Base-by-base conservation (phyloP, 2,329 filamentous ascomycete species). In the Atkinsonella hypoxylon region DNA sequence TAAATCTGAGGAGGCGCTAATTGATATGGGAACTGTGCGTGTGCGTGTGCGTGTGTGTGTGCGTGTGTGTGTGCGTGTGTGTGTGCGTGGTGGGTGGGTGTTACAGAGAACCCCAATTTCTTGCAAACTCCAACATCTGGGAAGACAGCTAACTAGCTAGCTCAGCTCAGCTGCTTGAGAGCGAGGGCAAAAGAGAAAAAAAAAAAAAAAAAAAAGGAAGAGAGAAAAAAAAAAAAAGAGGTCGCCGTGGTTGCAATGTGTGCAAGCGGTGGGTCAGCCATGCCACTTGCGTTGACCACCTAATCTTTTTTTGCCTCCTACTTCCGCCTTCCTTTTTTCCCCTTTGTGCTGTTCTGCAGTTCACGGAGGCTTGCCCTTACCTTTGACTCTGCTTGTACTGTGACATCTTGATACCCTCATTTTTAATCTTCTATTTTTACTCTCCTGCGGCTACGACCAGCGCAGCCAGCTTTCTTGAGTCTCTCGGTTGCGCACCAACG, bases 251-350 rank as follows among this genome's bases (percentile, higher is more conserved):
- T 31, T 15, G 34, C n/a, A n/a, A n/a, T 36, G 12, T 36, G 34
- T 36, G 34, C 34, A 12, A 4, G 41, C 15, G 20, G 42, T 44
- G 42, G 41, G 42, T 15, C 42, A 44, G 42, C 20, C 42, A 30
- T 30, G 12, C 42, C 42, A n/a, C 26, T n/a, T 44, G 26, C 31
- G 18, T 39, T 47, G 10, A 36, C 12, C n/a, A 41, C 41, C 41
- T 2, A 44, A 44, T 47, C 32, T 47, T 47, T 48, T 47, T 48
- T 38, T 45, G 26, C 39, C 31, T 45, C 22, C 34, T 32, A 18
- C 12, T 39, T 39, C 39, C 26, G 22, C 32, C n/a, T 31, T 39
- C 26, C 20, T 45, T 17, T 17, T 45, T 17, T 17, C 9, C 9
- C 31, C n/a, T 11, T 18, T 15, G 18, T 41, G 15, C 31, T 9